phyloP scores from a whole-genome alignment of 2,329 filamentous ascomycete species.

The Chaetoscypha palmicola region DNA sequence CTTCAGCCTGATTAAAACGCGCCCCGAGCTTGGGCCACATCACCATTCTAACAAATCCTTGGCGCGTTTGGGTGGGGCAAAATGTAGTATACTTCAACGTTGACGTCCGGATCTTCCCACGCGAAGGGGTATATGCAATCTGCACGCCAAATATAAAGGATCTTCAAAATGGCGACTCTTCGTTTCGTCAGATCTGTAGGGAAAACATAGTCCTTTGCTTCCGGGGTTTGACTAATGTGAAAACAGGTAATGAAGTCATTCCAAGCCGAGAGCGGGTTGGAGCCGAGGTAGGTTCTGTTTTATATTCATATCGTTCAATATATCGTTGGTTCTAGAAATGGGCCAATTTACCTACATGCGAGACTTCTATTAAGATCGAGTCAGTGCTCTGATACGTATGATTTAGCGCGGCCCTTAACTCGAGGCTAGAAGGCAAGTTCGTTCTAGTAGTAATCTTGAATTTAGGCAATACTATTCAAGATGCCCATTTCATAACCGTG shows the following conservation, averaged over 20 bases:
- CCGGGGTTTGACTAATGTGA: conserved; percentile 13
- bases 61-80: conserved; percentile 2
- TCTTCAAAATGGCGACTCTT: conserved; percentile 42
- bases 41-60: conserved; percentile 2
- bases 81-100: conserved; percentile 1
- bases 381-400: too few species aligned
- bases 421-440: too few species aligned
- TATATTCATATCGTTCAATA: too few species aligned
- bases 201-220: background rate
- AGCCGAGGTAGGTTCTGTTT: conserved; percentile 68
- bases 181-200: conserved; percentile 60
- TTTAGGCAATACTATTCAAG: too few species aligned
- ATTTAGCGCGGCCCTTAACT: too few species aligned
- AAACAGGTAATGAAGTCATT: conserved; percentile 80
- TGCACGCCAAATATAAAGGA: conserved; percentile 16
- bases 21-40: conserved; percentile 5
- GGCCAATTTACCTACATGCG: too few species aligned
- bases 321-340: too few species aligned
- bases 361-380: too few species aligned
- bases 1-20: conserved; percentile 13
- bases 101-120: background rate
- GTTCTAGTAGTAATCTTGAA: too few species aligned
- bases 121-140: background rate
- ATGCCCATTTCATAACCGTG: too few species aligned
- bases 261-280: conserved; percentile 66